phyloP scores from a whole-genome alignment of 495 filamentous ascomycete genomes.

The Aspergillus sparsus region DNA sequence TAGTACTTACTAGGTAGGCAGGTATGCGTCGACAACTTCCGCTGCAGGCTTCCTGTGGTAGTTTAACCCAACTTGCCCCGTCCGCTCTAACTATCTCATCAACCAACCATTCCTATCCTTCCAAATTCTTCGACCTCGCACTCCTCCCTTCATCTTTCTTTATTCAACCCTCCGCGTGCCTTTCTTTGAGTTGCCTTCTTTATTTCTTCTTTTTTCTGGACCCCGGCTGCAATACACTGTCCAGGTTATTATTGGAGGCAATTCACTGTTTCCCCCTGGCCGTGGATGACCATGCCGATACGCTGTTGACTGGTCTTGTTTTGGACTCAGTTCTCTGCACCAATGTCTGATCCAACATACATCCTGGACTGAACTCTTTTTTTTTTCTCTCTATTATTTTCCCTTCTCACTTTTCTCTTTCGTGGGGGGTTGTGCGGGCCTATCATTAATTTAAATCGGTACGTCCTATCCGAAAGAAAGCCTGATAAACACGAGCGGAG shows the following conservation, averaged over 20 bases:
- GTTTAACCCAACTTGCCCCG: slow-evolving; percentile 7
- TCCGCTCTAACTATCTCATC: slow-evolving; percentile 4
- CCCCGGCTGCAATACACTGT: slow-evolving; percentile 1
- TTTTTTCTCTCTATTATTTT: not conserved
- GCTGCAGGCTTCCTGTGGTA: slow-evolving; percentile 13
- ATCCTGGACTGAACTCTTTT: slow-evolving; percentile 7
- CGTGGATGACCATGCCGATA: slow-evolving; percentile 22
- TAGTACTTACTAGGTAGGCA: slow-evolving; percentile 1
- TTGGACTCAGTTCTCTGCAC: slow-evolving; percentile 13
- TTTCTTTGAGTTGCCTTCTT: not conserved
- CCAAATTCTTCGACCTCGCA: not conserved
- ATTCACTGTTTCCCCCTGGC: slow-evolving; percentile 17
- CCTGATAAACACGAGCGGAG: no score
- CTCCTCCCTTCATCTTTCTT: slow-evolving; percentile 20
- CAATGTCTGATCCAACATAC: slow-evolving; percentile 17
- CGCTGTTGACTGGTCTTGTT: slow-evolving; percentile 20
- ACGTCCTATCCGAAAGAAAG: no score
- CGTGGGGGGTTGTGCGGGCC: no score
- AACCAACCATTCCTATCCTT: not conserved
- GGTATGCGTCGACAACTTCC: slow-evolving; percentile 15
- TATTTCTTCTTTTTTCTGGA: slow-evolving; percentile 19
- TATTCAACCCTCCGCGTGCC: not conserved
- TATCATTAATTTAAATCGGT: no score
- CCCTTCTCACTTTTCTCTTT: no score
- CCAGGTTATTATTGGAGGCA: slow-evolving; percentile 14